phyloP scores from a whole-genome alignment of 257 asterid species.

The Solanum paucissectum region DNA sequence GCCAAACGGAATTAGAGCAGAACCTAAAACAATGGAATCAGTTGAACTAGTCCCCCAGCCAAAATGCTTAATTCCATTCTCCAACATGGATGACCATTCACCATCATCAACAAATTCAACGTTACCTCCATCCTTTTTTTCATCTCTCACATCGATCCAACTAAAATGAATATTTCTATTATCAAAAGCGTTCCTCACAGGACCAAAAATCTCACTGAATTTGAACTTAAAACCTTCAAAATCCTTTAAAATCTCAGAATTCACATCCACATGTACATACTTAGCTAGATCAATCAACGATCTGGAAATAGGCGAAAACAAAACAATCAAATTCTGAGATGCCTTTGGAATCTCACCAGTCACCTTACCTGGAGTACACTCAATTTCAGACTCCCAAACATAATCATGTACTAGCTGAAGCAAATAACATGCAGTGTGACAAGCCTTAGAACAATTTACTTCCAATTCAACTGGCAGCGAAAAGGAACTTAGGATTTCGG shows the following conservation, averaged over 20 bases:
- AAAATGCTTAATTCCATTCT: conserved; percentile 31
- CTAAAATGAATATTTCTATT: conserved; percentile 57
- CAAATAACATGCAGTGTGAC: conserved; percentile 38
- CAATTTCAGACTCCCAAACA: conserved; percentile 59
- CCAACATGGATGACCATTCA: conserved; percentile 12
- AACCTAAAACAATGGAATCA: conserved; percentile 50
- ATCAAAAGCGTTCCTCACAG: conserved; percentile 35
- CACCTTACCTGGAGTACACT: conserved; percentile 21
- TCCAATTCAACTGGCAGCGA: conserved; percentile 6
- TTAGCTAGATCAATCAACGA: conserved; percentile 22
- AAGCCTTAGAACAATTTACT: conserved; percentile 17
- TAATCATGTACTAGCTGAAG: conserved; percentile 56
- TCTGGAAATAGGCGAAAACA: conserved; percentile 47
- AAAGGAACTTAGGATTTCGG: conserved; percentile 18
- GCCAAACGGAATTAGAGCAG: conserved; percentile 70
- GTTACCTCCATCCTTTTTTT: conserved; percentile 9
- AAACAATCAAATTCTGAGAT: conserved; percentile 49
- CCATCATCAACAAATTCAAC: neutral
- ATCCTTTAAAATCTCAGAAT: conserved; percentile 5
- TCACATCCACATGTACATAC: conserved; percentile 15
- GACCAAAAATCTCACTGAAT: conserved; percentile 34
- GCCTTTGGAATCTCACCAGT: conserved; percentile 13
- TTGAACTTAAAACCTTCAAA: conserved; percentile 7
- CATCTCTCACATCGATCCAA: conserved; percentile 62
- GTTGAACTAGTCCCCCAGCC: conserved; percentile 83